Conservation (phyloP, 768 basidiomycete species). For the Guyanaporus albipodus region DNA sequence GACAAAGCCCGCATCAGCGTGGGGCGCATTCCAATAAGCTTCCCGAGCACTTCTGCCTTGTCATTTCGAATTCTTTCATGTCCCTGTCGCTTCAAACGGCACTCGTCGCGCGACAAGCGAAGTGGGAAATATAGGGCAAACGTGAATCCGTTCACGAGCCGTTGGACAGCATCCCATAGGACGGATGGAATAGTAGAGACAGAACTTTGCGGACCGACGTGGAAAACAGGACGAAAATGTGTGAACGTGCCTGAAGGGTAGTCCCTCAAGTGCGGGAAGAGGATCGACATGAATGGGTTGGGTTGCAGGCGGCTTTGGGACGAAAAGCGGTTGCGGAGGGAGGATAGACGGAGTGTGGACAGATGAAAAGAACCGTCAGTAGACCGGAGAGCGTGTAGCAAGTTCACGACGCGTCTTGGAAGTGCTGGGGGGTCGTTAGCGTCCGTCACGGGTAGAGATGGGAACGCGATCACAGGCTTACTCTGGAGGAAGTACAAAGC, state of each 20-base stretch:
- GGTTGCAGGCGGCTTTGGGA: constrained; percentile 43
- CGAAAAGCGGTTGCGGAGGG: constrained; percentile 47
- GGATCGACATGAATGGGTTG: constrained; percentile 47
- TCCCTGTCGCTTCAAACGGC: constrained; percentile 51
- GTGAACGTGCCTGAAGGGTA: constrained; percentile 26
- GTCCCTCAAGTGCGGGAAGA: constrained; percentile 62
- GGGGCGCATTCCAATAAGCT: constrained; percentile 52
- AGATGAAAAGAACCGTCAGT: constrained; percentile 44
- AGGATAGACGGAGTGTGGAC: constrained; percentile 44
- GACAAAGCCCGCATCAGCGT: constrained; percentile 36
- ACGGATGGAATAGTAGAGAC: constrained; percentile 7
- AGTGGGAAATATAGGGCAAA: constrained; percentile 45
- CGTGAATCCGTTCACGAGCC: constrained; percentile 10
- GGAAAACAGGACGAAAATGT: constrained; percentile 11
- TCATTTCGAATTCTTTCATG: constrained; percentile 65
- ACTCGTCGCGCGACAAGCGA: constrained; percentile 64
- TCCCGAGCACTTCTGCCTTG: constrained; percentile 64
- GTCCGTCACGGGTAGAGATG: not conserved
- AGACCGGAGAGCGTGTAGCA: constrained; percentile 41
- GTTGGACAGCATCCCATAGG: constrained; percentile 7
- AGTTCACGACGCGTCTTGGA: constrained; percentile 22
- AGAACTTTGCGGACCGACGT: constrained; percentile 1
- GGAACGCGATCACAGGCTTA: constrained; percentile 34
- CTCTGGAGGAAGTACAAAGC: constrained; percentile 75
- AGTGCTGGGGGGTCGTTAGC: constrained; percentile 21